Percentiles rank a stretch among this genome's conserved stretches.
phyloP scores from a whole-genome alignment of 2,329 filamentous ascomycete species.

The Colletotrichum sublineola region DNA sequence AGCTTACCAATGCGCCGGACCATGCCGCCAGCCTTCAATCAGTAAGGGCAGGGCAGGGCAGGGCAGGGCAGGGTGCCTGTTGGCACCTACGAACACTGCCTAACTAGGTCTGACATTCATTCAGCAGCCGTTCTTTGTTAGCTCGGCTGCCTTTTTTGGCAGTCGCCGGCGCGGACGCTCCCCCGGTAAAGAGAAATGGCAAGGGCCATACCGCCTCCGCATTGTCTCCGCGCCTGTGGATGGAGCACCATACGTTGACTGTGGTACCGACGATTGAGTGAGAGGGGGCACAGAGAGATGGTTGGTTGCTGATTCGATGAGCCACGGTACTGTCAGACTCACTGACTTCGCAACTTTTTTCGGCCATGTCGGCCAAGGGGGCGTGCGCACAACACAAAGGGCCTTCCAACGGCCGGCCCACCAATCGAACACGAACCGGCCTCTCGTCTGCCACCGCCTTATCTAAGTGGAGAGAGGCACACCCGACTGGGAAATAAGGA shows the following conservation, averaged over 20 bases:
- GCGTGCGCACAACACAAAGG: slow-evolving; percentile 28
- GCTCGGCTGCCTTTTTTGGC: slow-evolving; percentile 13
- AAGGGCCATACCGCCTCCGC: slow-evolving; percentile 36
- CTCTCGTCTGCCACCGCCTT: slow-evolving; percentile 40
- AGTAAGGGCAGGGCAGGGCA: slow-evolving; percentile 17
- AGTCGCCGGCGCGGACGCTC: slow-evolving; percentile 4
- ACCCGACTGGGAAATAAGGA: slow-evolving; percentile 15
- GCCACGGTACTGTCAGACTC: slow-evolving; percentile 22
- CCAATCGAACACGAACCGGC: slow-evolving; percentile 37
- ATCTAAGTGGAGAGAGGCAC: slow-evolving; percentile 38
- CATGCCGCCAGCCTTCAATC: slow-evolving; percentile 18
- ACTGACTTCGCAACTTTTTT: slow-evolving; percentile 14
- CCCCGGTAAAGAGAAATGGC: slow-evolving; percentile 34
- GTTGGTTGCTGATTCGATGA: slow-evolving; percentile 29
- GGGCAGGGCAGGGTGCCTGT: slow-evolving; percentile 18
- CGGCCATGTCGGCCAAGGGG: slow-evolving; percentile 13
- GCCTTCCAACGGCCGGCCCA: slow-evolving; percentile 37
- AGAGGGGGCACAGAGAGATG: background rate
- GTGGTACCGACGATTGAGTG: background rate
- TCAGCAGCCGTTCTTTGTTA: background rate
- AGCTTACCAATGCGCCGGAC: slow-evolving; percentile 30
- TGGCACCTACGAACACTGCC: slow-evolving; percentile 2
- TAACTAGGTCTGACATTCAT: background rate
- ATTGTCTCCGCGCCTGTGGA: slow-evolving; percentile 24
- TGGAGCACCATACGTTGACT: background rate